Conservation (phyloP, 352 stramenopile species). For the Thalassiosira mediterranea region DNA sequence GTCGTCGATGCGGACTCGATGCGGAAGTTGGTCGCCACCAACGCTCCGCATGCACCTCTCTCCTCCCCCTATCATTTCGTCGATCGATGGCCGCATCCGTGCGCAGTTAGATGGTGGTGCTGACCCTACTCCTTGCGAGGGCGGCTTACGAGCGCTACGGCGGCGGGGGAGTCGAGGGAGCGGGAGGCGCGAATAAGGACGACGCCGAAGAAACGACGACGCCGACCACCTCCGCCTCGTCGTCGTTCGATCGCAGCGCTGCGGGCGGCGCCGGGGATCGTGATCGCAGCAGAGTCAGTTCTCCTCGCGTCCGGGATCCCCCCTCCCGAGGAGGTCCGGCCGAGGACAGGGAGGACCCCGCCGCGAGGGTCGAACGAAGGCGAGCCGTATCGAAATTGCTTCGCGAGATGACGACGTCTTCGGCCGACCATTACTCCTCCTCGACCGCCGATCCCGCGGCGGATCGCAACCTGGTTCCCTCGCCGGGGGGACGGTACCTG, state of each 20-base stretch:
- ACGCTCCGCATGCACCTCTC: too few species aligned
- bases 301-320: too few species aligned
- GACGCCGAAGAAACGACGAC: neutral
- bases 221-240: neutral
- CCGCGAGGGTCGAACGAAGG: neutral
- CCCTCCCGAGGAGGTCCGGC: too few species aligned
- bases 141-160: slow-evolving; percentile 30
- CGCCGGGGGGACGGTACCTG: slow-evolving; percentile 10
- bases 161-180: too few species aligned
- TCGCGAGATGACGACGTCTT: neutral
- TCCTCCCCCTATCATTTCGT: too few species aligned
- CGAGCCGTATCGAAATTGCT: neutral
- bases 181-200: slow-evolving; percentile 4
- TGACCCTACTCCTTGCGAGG: slow-evolving; percentile 26
- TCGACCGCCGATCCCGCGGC: neutral
- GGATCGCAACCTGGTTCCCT: slow-evolving; percentile 3
- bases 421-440: neutral
- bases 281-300: too few species aligned
- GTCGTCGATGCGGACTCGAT: too few species aligned
- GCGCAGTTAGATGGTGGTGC: slow-evolving; percentile 28
- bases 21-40: too few species aligned
- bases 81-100: too few species aligned
- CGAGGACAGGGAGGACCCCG: neutral
- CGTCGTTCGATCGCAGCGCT: neutral
- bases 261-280: neutral